Evolutionary conservation across 352 stramenopile species (phyloP), one percentile per base, ranked within the genome.

Genomic region (Phytophthora sp.): DNA sequence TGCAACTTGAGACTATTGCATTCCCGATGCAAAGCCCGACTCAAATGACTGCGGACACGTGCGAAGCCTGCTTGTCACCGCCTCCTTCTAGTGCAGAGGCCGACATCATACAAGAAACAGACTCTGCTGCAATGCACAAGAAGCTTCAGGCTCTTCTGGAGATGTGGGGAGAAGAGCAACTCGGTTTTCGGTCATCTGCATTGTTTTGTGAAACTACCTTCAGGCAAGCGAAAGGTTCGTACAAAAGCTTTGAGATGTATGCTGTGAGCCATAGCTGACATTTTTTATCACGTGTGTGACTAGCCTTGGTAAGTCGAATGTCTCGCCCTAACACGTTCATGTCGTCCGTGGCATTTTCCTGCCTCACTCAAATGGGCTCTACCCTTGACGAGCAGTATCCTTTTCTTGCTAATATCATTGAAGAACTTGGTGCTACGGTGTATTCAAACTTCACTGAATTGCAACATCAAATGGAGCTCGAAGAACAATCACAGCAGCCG

Each of bases 171-270:
- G 64, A 69, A 20, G 76, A 87, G 43, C 71, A 84, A 44, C 35
- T 44, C 5, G 64, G 50, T 12, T 91, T 89, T 31, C 79, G 79
- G n/a, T 91, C 82, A 0, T 65, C 76, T 23, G 66, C 79, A 13
- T 56, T 91, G 1, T 89, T 87, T 48, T 87, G 76, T 15, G 82
- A 91, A 54, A 73, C 80, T 4, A 77, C 69, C 3, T 88, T 88
- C 35, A 72, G 73, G 2, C 79, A 88, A 18, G 78, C 78, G 1
- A 86, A 84, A 80, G 72, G 79, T 85, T n/a, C n/a, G 54, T 53
- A 20, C 24, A 31, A 9, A 12, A 48, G 49, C 32, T 26, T 30
- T 26, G n/a, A n/a, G n/a, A n/a, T n/a, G n/a, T 35, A 39, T 30
- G n/a, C 37, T 4, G 27, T 1, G 8, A 82, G 74, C 74, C 5